Percentiles rank a stretch among this genome's conserved stretches.
phyloP scores from a whole-genome alignment of 371 early-diverging fungal genomes.

The Apophysomyces elegans region DNA sequence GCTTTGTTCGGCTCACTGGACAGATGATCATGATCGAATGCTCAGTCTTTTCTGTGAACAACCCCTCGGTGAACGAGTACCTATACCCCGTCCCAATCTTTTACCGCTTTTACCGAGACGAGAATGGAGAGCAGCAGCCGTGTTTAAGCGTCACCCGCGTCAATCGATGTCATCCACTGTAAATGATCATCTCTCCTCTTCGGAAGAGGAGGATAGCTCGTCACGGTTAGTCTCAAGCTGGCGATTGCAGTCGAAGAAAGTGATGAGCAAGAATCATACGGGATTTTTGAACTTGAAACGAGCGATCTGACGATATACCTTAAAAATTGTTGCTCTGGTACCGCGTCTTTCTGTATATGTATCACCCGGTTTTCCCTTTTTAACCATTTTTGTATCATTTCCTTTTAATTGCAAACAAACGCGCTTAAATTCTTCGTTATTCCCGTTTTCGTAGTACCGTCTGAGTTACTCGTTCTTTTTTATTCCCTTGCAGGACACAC shows the following conservation, averaged over 20 bases:
- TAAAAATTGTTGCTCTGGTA: background rate
- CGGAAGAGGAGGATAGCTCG: background rate
- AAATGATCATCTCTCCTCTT: background rate
- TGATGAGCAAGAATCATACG: background rate
- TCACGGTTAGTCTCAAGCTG: background rate
- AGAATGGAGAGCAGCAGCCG: background rate
- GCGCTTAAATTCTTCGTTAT: background rate
- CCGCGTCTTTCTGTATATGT: conserved; percentile 2
- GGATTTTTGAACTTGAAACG: background rate
- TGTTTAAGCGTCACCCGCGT: conserved; percentile 8
- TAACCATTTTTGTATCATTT: background rate
- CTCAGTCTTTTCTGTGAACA: conserved; percentile 30
- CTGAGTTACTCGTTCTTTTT: background rate
- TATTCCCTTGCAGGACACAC: background rate
- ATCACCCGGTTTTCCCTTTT: background rate
- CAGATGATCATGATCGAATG: conserved; percentile 66
- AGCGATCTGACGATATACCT: background rate
- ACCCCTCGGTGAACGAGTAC: background rate
- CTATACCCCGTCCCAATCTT: background rate
- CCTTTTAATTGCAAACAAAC: background rate
- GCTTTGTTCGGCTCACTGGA: conserved; percentile 83
- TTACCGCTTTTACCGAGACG: conserved; percentile 1
- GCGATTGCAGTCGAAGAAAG: conserved; percentile 3
- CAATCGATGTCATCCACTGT: background rate
- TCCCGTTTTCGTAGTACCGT: background rate